Base-by-base conservation (phyloP, 768 basidiomycete species). In the Phylloporus arenicola region DNA sequence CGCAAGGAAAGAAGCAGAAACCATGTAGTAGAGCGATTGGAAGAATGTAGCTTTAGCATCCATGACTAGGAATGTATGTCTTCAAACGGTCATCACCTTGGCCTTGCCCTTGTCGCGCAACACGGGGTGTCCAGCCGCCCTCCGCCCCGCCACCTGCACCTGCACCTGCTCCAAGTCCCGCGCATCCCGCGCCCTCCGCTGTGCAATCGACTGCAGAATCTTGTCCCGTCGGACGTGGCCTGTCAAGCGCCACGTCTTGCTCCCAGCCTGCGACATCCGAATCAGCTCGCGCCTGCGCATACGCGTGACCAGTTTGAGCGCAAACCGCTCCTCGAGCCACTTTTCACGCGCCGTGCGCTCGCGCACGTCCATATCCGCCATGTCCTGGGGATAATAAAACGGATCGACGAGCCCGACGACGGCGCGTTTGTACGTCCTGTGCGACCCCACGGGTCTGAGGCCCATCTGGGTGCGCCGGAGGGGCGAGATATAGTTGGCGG, bases 391-490 rank as follows among this genome's bases (percentile, higher is more conserved):
- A 64, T 92, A 95, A 72, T 94, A 92, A 75, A 97, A 97, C 2
- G 93, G 93, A 56, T 94, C 85, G 22, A 86, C 81, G 49, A 97
- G 77, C 25, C 93, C 93, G 19, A 97, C 91, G 31, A 95, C 83
- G 3, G 92, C 92, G 31, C 90, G 86, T 65, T 97, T 97, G 74
- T 91, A 94, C 19, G 84, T 84, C 57, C 75, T 76, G 59, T 77
- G 55, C 45, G 68, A 41, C 61, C 70, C 42, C 43, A 68, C 54
- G 29, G 67, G 57, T 12, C 68, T 57, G 38, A 64, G 67, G 43
- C 67, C 57, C 25, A 57, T 22, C 25, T 45, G 54, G 0, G 52
- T 56, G 35, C 75, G 69, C 10, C 63, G 62, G 17, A 78, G 60
- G 39, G 84, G 80, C 1, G 85, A 78, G 52, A 84, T 72, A 60